These are phyloP conservation scores for Daldinia eschscholtzii DNA, from an alignment of 2,329 filamentous ascomycete species.

Conservation along the genomic window DNA sequence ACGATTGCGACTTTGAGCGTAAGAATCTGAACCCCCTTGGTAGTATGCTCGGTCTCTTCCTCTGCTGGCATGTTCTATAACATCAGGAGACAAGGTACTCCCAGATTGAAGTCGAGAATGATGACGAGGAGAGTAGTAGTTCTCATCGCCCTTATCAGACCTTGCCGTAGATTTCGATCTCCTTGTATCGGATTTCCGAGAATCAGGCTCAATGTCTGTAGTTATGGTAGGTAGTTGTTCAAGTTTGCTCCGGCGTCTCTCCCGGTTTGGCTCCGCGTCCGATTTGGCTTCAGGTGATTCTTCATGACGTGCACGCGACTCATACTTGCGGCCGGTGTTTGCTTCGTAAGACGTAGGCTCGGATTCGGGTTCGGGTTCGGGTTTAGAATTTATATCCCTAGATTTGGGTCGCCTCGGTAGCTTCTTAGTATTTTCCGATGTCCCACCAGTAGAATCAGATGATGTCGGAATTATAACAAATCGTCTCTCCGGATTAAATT, in stretches of 20 bases:
- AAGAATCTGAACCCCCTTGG: slow-evolving; percentile 45
- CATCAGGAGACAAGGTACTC: slow-evolving; percentile 62
- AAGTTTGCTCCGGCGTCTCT: slow-evolving; percentile 47
- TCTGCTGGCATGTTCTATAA: slow-evolving; percentile 53
- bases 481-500: slow-evolving; percentile 72
- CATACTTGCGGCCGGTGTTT: slow-evolving; percentile 60
- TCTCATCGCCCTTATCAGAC: slow-evolving; percentile 49
- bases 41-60: slow-evolving; percentile 51
- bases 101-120: slow-evolving; percentile 51
- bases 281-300: slow-evolving; percentile 45
- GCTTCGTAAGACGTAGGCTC: slow-evolving; percentile 55
- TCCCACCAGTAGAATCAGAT: slow-evolving; percentile 51
- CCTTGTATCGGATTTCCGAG: slow-evolving; percentile 39
- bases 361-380: slow-evolving; percentile 41
- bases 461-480: slow-evolving; percentile 69
- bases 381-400: slow-evolving; percentile 33
- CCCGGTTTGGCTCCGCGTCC: slow-evolving; percentile 41
- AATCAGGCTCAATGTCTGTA: slow-evolving; percentile 42
- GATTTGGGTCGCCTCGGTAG: slow-evolving; percentile 38
- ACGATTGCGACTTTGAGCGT: slow-evolving; percentile 41
- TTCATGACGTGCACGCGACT: slow-evolving; percentile 49
- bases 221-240: slow-evolving; percentile 52
- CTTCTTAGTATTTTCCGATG: slow-evolving; percentile 43
- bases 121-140: slow-evolving; percentile 52
- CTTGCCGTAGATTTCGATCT: slow-evolving; percentile 48